Evolutionary conservation across 129 eudicot species (phyloP).

Genomic region (Centrapalus pauciflorus): DNA sequence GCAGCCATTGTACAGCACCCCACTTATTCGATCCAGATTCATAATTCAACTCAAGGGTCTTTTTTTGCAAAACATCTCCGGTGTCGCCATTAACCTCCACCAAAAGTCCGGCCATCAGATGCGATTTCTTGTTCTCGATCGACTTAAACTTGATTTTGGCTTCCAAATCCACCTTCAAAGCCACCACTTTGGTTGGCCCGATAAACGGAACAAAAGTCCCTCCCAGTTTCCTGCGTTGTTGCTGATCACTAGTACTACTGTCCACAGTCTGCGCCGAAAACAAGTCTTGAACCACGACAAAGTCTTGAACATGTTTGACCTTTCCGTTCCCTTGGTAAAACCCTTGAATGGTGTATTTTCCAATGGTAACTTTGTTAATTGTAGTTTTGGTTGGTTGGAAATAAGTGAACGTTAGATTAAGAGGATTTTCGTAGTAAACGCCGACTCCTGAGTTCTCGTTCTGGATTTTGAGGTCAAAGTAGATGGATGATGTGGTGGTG

Average conservation of each 20-base stretch:
- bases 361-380: neutral
- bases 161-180: neutral
- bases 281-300: constrained; percentile 2
- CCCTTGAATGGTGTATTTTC: neutral
- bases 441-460: neutral
- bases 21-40: constrained; percentile 1
- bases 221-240: neutral
- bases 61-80: neutral
- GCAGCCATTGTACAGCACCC: constrained; percentile 1
- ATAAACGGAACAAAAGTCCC: neutral
- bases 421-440: neutral
- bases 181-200: neutral
- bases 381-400: neutral
- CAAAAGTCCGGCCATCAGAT: neutral
- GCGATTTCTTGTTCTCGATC: neutral
- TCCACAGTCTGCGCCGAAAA: neutral
- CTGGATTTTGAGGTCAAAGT: neutral
- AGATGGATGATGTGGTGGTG: neutral
- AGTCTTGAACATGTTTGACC: neutral
- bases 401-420: neutral
- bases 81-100: neutral
- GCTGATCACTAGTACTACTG: no score
- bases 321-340: constrained; percentile 16
- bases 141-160: neutral
- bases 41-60: neutral